Base-by-base conservation (phyloP, 306 rosid species). In the Benincasa hispida region DNA sequence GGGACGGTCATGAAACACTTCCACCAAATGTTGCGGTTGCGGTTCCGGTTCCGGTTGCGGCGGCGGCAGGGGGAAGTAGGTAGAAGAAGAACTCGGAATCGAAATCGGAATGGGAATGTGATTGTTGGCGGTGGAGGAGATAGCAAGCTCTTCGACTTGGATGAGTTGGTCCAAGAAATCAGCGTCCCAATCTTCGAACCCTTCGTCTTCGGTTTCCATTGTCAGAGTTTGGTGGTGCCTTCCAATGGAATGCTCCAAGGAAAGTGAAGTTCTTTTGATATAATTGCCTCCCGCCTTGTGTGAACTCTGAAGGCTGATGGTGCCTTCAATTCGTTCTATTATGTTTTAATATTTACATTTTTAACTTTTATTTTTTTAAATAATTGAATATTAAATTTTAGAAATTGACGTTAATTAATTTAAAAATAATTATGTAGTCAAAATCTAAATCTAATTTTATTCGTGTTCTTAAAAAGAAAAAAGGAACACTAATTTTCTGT, bases 151-250 rank as follows among this genome's bases (percentile, higher is more conserved):
- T 80, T 82, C 87, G 6, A 62, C 82, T 66, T 85, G 83, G 84
- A 89, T 74, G 55, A 89, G 35, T 42, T 86, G 80, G n/a, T 85
- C 84, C 39, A 81, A 28, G 76, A 86, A 76, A 0, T 68, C 85
- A 5, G 78, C 81, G 21, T 85, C 92, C 92, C 91, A 87, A 3
- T 87, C 91, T 19, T 91, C 93, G 60, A 87, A 83, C 8, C 56
- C 85, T 76, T 85, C 92, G 14, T 75, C 88, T 53, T 73, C 85
- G 69, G 25, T 22, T 18, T 17, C 22, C 65, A 22, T 37, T 55
- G 2, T 74, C 24, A 6, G 76, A 28, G 10, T 53, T 5, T 53
- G 35, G 54, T 10, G 27, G 54, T 41, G 54, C 51, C 56, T 68
- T 12, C 35, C 15, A 68, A 19, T n/a, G n/a, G n/a, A n/a, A n/a